These are phyloP conservation scores for Calonectria leucothoes DNA, from an alignment of 2,329 filamentous ascomycete genomes.

Conservation along the genomic window DNA sequence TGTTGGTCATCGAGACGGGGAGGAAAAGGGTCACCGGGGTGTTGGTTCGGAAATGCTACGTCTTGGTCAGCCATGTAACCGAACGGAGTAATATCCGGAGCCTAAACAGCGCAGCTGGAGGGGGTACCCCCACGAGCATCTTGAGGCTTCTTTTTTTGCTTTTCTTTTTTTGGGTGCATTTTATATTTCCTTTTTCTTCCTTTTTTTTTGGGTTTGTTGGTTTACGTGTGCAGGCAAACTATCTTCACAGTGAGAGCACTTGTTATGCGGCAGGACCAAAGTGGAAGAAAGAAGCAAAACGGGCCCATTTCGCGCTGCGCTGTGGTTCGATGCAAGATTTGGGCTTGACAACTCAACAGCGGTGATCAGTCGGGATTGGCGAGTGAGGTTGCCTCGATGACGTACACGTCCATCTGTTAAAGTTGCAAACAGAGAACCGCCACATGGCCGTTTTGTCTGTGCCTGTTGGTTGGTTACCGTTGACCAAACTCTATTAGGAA, in stretches of 20 bases:
- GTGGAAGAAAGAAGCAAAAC: background rate
- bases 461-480: slow-evolving; percentile 4
- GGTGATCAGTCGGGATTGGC: background rate
- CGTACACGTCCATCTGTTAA: background rate
- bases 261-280: background rate
- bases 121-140: background rate
- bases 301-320: background rate
- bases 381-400: background rate
- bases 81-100: slow-evolving; percentile 4
- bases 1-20: background rate
- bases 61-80: background rate
- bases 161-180: background rate
- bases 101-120: background rate
- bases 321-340: slow-evolving; percentile 3
- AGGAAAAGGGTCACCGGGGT: background rate
- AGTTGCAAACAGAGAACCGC: slow-evolving; percentile 3
- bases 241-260: background rate
- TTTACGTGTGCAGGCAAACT: background rate
- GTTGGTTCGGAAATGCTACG: background rate
- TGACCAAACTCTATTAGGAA: slow-evolving; percentile 1
- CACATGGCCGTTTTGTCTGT: slow-evolving; percentile 5
- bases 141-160: background rate
- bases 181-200: background rate
- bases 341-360: slow-evolving; percentile 1
- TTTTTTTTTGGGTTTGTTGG: background rate